Evolutionary conservation across 2,329 filamentous ascomycete genomes (phyloP).

Genomic region (Tolypocladium inflatum): DNA sequence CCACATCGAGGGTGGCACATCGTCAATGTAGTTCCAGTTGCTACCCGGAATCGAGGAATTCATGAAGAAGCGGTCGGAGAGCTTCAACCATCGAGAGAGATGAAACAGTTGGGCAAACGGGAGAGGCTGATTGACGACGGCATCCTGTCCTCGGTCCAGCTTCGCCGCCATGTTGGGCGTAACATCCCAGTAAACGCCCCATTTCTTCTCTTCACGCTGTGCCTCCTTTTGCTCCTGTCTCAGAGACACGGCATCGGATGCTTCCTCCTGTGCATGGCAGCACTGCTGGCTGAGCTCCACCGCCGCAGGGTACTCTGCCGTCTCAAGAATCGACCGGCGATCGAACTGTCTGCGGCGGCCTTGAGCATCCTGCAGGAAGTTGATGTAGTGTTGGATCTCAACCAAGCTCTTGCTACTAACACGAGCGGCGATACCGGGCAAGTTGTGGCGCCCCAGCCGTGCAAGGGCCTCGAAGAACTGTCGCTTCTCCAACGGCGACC

Average conservation of each 20-base stretch:
- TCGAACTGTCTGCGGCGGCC: slow-evolving; percentile 28
- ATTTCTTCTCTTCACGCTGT: slow-evolving; percentile 46
- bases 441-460: slow-evolving; percentile 53
- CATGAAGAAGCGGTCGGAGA: slow-evolving; percentile 67
- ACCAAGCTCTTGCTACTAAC: slow-evolving; percentile 63
- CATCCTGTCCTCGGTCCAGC: slow-evolving; percentile 14
- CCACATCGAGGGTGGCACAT: slow-evolving; percentile 60
- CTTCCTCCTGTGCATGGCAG: slow-evolving; percentile 54
- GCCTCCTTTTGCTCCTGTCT: slow-evolving; percentile 57
- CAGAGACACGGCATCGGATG: slow-evolving; percentile 55
- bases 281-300: slow-evolving; percentile 61
- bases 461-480: slow-evolving; percentile 57
- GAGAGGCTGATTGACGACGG: slow-evolving; percentile 17
- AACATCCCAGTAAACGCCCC: slow-evolving; percentile 60
- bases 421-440: slow-evolving; percentile 50
- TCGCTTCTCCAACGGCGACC: slow-evolving; percentile 64
- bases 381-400: slow-evolving; percentile 64
- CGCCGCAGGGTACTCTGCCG: slow-evolving; percentile 59
- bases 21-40: slow-evolving; percentile 57
- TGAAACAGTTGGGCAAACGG: slow-evolving; percentile 49
- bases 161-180: slow-evolving; percentile 26
- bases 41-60: slow-evolving; percentile 51
- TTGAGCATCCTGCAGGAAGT: slow-evolving; percentile 45
- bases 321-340: slow-evolving; percentile 23
- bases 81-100: slow-evolving; percentile 47